Evolutionary conservation across 306 rosid species (phyloP), one percentile per base, ranked within the genome.

Genomic region (Parietaria judaica): DNA sequence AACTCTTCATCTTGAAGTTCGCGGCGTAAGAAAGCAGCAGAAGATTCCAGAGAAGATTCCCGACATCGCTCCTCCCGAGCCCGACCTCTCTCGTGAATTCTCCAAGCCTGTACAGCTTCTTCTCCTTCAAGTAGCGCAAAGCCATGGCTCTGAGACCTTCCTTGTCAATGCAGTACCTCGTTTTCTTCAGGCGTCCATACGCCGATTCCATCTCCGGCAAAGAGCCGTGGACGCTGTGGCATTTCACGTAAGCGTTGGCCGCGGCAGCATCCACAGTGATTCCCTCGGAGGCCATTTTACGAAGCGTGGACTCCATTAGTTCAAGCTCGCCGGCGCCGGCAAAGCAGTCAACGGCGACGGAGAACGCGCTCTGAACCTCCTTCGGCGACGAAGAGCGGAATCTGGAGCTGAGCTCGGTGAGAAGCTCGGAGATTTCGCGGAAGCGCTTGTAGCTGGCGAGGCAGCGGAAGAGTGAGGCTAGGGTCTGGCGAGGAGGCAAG

Each of bases 1-100:
- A 72, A 81, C 79, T 92, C 74, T 88, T 92, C 96, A 88, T 92
- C 66, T 88, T 92, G 54, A 92, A 92, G 79, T 84, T 81, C 35
- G 84, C 88, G 54, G 96, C 95, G 67, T 84, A 92, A 50, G 98
- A 88, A 54, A 92, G 75, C 70, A 92, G 70, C 74, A 92, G 58
- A 66, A 88, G 81, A 76, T 92, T 92, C 96, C 96, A 92, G 44
- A 82, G 47, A 46, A 92, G 85, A 65, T 84, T 88, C 64, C 98
- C 98, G 15, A 82, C 78, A 67, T 86, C 80, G 55, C 54, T 86
- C 72, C 98, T 72, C 57, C 79, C 77, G 16, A 92, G 92, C 57
- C 95, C 95, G 17, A 86, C 88, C 68, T 80, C 86, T 73, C 84
- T 82, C 9, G 86, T 63, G 70, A 85, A 80, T 81, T 88, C 95